Evolutionary conservation across 176 grass and related monocot species (phyloP), one percentile per base, ranked within the genome.

Genomic region (Poa pratensis): DNA sequence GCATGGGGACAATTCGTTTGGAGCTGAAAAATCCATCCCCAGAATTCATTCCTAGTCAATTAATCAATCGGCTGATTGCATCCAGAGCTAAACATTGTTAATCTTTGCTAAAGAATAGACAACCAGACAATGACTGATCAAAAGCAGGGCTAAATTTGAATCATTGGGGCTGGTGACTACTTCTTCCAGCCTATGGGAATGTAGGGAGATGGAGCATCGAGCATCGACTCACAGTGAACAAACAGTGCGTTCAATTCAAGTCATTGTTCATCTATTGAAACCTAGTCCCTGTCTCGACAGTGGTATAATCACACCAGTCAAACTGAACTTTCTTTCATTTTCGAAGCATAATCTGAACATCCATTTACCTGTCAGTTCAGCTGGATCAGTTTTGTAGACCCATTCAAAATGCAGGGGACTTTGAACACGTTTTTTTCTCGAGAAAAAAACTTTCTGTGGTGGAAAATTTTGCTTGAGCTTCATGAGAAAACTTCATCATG

Each of bases 21-120:
- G 45, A 32, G 30, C 76, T 43, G 69, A 87, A 26, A 39, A 87
- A 66, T 63, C 45, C n/a, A n/a, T n/a, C n/a, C n/a, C n/a, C n/a
- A n/a, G n/a, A 53, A 74, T 53, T 74, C 69, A 51, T 13, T 27
- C 58, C 11, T 61, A 30, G 24, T n/a, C 11, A 40, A 15, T 81
- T 69, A 81, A 66, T 81, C 78, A 81, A 34, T 63, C n/a, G 6
- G 69, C 30, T 78, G 74, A 69, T 40, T 52, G 55, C 15, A 75
- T 81, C 22, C 0, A n/a, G 1, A 15, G 69, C 40, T 61, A 43
- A 5, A 52, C 54, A 54, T 74, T 14, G 30, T 63, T 39, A 73
- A 52, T 80, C 18, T 66, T 37, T 0, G 35, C 59, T 5, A 53
- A 51, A 65, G 57, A 84, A 53, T 45, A 63, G 84, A 52, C 68